Conservation (phyloP, 805 yeast genomes). For the Geotrichum ghanense region DNA sequence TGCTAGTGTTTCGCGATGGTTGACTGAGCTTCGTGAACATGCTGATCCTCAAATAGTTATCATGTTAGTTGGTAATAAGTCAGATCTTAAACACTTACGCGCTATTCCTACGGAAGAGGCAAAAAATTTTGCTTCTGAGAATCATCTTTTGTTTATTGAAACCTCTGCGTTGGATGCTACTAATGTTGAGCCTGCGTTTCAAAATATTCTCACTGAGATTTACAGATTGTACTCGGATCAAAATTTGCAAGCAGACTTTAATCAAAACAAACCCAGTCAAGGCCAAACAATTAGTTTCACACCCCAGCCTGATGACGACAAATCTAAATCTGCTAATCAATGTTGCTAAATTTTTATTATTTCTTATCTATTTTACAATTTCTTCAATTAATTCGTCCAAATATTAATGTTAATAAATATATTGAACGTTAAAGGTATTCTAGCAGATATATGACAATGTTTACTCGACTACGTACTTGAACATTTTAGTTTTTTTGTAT, state of each 20-base stretch:
- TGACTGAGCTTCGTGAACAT: constrained; percentile 87
- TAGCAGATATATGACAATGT: background rate
- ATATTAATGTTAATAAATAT: background rate
- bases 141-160: constrained; percentile 85
- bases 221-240: constrained; percentile 95
- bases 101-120: constrained; percentile 99
- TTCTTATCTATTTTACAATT: too few relatives aligned
- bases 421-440: background rate
- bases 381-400: too few relatives aligned
- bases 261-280: constrained; percentile 49
- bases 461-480: too few relatives aligned
- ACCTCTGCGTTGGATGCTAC: constrained; percentile 90
- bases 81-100: constrained; percentile 85
- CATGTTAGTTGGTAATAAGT: constrained; percentile 93
- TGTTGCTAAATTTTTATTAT: background rate
- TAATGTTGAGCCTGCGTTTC: constrained; percentile 90
- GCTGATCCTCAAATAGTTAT: constrained; percentile 95
- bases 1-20: constrained; percentile 87
- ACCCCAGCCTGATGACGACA: constrained; percentile 81
- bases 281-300: constrained; percentile 91
- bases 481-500: too few relatives aligned
- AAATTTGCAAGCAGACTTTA: constrained; percentile 70
- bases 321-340: constrained; percentile 17
- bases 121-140: constrained; percentile 81
- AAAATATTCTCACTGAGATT: constrained; percentile 83